These are phyloP conservation scores for Hypericum androsaemum DNA, from an alignment of 345 rosid genomes.

Conservation along the genomic window DNA sequence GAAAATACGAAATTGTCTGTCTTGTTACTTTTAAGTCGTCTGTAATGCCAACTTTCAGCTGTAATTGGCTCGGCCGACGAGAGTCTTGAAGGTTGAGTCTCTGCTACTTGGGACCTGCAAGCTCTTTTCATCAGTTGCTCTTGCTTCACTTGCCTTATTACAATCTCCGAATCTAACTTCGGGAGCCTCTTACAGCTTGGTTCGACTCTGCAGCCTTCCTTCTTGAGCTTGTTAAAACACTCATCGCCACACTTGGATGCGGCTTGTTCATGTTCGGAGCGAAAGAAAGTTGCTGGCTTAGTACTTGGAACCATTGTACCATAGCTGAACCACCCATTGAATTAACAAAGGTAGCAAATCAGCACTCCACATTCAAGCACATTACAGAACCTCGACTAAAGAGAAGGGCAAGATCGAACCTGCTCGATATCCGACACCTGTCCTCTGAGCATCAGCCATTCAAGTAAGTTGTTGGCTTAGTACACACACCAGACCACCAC, in stretches of 20 bases:
- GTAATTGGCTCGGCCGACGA: conserved; percentile 36
- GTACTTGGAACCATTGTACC: too few species aligned
- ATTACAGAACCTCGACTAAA: neutral
- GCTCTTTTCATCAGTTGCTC: conserved; percentile 30
- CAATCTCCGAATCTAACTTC: conserved; percentile 28
- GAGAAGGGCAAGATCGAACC: conserved; percentile 30
- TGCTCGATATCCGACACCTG: conserved; percentile 62
- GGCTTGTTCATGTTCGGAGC: conserved; percentile 80
- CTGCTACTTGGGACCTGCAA: conserved; percentile 26
- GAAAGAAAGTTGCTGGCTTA: too few species aligned
- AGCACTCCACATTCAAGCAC: too few species aligned
- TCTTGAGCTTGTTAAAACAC: conserved; percentile 60
- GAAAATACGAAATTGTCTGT: conserved; percentile 23
- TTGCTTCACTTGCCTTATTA: conserved; percentile 23
- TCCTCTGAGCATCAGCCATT: conserved; percentile 71
- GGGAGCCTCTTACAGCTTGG: conserved; percentile 26
- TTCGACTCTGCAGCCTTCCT: conserved; percentile 30
- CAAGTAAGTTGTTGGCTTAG: conserved; percentile 31
- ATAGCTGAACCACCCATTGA: too few species aligned
- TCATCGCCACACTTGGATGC: conserved; percentile 77
- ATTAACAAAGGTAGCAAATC: too few species aligned
- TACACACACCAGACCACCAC: conserved; percentile 21
- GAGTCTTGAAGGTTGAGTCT: conserved; percentile 30
- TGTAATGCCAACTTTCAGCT: conserved; percentile 34
- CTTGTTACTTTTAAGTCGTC: conserved; percentile 21